Evolutionary conservation across 331 rosid genomes (phyloP).

Genomic region (Quercus phellos): DNA sequence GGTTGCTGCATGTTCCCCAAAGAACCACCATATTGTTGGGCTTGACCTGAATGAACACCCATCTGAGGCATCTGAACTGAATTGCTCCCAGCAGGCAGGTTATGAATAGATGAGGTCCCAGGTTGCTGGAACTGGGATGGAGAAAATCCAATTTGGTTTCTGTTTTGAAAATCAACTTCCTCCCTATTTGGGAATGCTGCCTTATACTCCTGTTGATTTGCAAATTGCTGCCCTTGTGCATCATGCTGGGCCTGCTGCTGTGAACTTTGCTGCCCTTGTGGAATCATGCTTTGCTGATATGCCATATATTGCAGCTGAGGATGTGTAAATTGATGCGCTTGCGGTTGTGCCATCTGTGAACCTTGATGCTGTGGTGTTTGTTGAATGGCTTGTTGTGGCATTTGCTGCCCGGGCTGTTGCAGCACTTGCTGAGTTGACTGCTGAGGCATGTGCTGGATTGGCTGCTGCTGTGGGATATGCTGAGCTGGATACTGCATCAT

Average conservation of each 20-base stretch:
- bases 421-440: slow-evolving; percentile 25
- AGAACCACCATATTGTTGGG: slow-evolving; percentile 54
- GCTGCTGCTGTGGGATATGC: slow-evolving; percentile 42
- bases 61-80: slow-evolving; percentile 52
- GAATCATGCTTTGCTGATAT: slow-evolving; percentile 52
- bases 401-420: slow-evolving; percentile 56
- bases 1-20: slow-evolving; percentile 51
- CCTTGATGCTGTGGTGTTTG: slow-evolving; percentile 51
- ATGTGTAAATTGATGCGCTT: slow-evolving; percentile 50
- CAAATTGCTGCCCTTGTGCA: slow-evolving; percentile 46
- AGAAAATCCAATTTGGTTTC: slow-evolving; percentile 66
- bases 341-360: slow-evolving; percentile 47
- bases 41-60: slow-evolving; percentile 53
- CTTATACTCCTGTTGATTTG: slow-evolving; percentile 62
- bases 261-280: slow-evolving; percentile 54
- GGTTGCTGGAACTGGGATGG: slow-evolving; percentile 71
- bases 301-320: slow-evolving; percentile 67
- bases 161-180: slow-evolving; percentile 60
- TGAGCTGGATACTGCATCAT: slow-evolving; percentile 36
- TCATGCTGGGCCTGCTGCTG: slow-evolving; percentile 53
- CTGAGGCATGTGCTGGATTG: slow-evolving; percentile 31
- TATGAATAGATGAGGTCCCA: slow-evolving; percentile 51
- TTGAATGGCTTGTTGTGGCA: slow-evolving; percentile 42
- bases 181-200: slow-evolving; percentile 42
- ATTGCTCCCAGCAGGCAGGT: slow-evolving; percentile 41